Evolutionary conservation across 1,139 yeast species (phyloP), one percentile per base, ranked within the genome.

Genomic region (Hansenula sp.): DNA sequence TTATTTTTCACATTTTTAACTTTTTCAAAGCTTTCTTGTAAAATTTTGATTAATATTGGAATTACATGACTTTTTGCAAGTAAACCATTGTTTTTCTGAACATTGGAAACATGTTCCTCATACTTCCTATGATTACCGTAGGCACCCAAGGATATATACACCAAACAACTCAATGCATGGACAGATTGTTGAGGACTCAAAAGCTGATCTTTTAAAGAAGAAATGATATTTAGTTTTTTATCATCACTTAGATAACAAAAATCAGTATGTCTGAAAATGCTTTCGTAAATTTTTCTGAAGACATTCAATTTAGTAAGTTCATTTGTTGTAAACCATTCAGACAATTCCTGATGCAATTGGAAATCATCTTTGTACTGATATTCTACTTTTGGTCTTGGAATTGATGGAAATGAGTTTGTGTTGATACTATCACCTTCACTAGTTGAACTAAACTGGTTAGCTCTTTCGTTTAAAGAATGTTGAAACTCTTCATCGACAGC

Each of bases 251-350:
- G 34, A 14, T 48, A 39, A 14, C 51, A 50, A 40, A 45, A 51
- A 6, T 38, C 44, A 9, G 22, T 33, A 22, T 35, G 29, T 9
- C 34, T 42, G 32, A 18, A 14, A 10, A 29, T 34, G 38, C 16
- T 41, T 28, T 13, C 24, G 22, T 43, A 41, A 32, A 43, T 16
- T 4, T 19, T n/a, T 4, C 42, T 34, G 32, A 33, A 41, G 1
- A 21, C 14, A 2, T 30, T 18, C 30, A 67, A 34, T n/a, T 55
- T 52, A 6, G 40, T 42, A 39, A 75, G 66, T 55, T 83, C 92
- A 35, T 67, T 60, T 32, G 56, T 55, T 6, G 75, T 66, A 51
- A 83, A 83, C 94, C 94, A 83, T 38, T 80, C 82, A 32, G 70
- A 66, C 18, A 82, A 46, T 48, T 82, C 88, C 6, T 62, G 59